Evolutionary conservation across 2,329 filamentous ascomycete genomes (phyloP).

Genomic region (Epichloe gansuensis): DNA sequence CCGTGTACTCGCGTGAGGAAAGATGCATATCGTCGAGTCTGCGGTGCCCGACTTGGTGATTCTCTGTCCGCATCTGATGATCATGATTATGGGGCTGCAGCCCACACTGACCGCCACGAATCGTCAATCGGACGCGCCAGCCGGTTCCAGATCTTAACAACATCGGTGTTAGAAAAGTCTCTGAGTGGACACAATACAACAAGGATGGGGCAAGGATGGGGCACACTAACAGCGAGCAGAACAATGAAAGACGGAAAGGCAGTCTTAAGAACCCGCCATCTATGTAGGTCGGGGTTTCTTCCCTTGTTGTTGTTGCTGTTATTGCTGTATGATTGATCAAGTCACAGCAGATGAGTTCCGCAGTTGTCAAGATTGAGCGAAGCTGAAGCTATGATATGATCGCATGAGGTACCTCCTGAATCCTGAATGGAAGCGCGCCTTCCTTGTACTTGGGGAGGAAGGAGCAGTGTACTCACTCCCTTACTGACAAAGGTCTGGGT

Average conservation of each 20-base stretch:
- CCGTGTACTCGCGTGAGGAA: neutral
- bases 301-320: no score
- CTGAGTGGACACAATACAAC: neutral
- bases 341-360: no score
- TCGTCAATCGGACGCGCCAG: neutral
- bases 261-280: no score
- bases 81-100: neutral
- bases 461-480: neutral
- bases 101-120: constrained; percentile 1
- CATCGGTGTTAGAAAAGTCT: neutral
- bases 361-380: no score
- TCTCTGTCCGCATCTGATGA: neutral
- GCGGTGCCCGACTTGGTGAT: neutral
- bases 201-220: no score
- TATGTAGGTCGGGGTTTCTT: no score
- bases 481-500: no score
- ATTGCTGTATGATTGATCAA: no score
- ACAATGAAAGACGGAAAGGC: neutral
- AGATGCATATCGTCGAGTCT: neutral
- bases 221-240: neutral
- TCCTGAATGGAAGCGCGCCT: neutral
- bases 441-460: neutral
- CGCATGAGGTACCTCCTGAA: neutral
- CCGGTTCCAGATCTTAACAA: neutral
- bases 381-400: neutral